These are phyloP conservation scores for Puccinia triticina DNA, from an alignment of 1,284 basidiomycete species.

Conservation along the genomic window DNA sequence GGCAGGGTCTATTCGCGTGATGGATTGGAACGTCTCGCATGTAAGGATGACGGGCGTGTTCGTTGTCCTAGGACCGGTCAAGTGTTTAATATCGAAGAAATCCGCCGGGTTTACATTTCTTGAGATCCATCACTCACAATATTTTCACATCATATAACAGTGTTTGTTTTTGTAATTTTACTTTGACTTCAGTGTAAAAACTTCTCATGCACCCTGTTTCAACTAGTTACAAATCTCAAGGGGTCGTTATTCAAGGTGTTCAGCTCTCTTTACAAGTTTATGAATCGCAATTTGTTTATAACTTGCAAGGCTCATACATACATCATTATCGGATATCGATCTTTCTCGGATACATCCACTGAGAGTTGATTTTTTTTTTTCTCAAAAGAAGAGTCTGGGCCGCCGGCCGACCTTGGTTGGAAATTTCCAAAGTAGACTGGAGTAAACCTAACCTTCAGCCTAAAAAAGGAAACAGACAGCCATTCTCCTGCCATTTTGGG, in stretches of 20 bases:
- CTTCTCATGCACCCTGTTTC: neutral
- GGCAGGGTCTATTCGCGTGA: conserved; percentile 40
- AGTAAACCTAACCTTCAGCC: too few species aligned
- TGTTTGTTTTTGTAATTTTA: conserved; percentile 12
- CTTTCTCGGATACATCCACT: too few species aligned
- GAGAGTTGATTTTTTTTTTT: too few species aligned
- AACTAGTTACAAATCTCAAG: neutral
- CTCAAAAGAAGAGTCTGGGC: too few species aligned
- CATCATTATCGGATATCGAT: too few species aligned
- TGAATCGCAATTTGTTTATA: too few species aligned
- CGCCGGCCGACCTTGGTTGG: too few species aligned
- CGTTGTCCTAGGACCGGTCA: conserved; percentile 35
- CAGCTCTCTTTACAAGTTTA: too few species aligned
- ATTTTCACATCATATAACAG: neutral
- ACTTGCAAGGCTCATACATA: too few species aligned
- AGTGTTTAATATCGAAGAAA: conserved; percentile 30
- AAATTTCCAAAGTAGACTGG: too few species aligned
- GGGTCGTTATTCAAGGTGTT: neutral
- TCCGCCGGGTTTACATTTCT: conserved; percentile 37
- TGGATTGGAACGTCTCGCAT: conserved; percentile 23
- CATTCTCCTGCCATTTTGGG: too few species aligned
- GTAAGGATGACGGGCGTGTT: conserved; percentile 24
- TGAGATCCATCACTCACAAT: neutral
- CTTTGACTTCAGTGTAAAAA: neutral
- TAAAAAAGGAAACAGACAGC: too few species aligned